Percentiles rank a stretch among this genome's conserved stretches.
phyloP scores from a whole-genome alignment of 768 basidiomycete species.

The Boletus pseudopeckii region DNA sequence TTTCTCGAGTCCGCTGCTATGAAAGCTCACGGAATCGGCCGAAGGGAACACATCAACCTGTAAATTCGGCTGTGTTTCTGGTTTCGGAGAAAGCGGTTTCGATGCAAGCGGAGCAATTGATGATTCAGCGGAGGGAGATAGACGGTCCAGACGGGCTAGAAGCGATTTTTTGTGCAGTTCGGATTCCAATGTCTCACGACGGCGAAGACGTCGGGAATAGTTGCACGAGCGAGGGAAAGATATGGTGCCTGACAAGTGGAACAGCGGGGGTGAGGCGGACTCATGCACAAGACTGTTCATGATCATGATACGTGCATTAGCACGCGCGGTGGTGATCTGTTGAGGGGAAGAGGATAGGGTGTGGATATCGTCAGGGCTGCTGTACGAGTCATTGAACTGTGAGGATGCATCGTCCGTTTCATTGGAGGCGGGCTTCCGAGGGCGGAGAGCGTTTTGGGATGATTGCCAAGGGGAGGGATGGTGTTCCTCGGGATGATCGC shows the following conservation, averaged over 20 bases:
- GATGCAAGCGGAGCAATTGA: constrained; percentile 45
- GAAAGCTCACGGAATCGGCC: constrained; percentile 13
- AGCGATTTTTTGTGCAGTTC: constrained; percentile 51
- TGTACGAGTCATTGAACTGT: constrained; percentile 37
- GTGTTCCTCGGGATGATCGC: constrained; percentile 27
- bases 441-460: constrained; percentile 17
- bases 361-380: constrained; percentile 16
- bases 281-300: constrained; percentile 43
- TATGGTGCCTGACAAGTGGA: constrained; percentile 32
- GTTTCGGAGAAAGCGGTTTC: constrained; percentile 28
- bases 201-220: constrained; percentile 34
- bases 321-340: constrained; percentile 31
- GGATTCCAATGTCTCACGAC: constrained; percentile 40
- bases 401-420: constrained; percentile 36
- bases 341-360: constrained; percentile 20
- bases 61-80: constrained; percentile 33
- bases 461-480: constrained; percentile 33
- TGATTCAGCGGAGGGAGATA: constrained; percentile 40
- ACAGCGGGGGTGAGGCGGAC: constrained; percentile 47
- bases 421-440: constrained; percentile 21
- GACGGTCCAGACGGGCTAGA: constrained; percentile 41
- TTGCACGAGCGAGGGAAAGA: constrained; percentile 62
- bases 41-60: constrained; percentile 26
- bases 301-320: constrained; percentile 42
- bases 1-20: constrained; percentile 56